Base-by-base conservation (phyloP, 1,284 basidiomycete genomes). In the Testicularia cyperi region DNA sequence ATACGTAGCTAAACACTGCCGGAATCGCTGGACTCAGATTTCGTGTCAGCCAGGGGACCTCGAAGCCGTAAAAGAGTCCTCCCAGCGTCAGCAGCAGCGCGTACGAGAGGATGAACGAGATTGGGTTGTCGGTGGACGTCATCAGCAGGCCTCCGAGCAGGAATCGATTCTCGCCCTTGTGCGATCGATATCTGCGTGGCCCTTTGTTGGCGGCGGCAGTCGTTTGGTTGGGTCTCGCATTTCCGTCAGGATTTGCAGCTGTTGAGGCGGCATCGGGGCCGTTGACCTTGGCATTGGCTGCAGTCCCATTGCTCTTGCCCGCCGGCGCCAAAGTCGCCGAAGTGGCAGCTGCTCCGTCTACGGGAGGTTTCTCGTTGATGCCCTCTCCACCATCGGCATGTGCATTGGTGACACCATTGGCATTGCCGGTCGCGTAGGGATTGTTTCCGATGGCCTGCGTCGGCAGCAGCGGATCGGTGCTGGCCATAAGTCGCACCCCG, bases 41-140 rank as follows among this genome's bases (percentile, higher is more conserved):
- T 20, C n/a, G 14, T 26, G 61, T 58, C 5, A 69, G 38, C 52
- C 52, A 76, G 12, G 42, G 43, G 8, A 65, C 67, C 38, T 70
- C 69, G 31, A 70, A 76, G 30, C 55, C 70, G 26, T 63, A 49
- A 43, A 70, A 76, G 4, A 75, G 52, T 0, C 60, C 66, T 7
- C 68, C 69, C 25, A 68, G 56, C 4, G 38, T 62, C 2, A 74
- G 36, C 18, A 72, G 37, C 0, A 73, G 27, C 3, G 43, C 24
- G 16, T 65, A 42, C 28, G 57, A 56, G 15, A 49, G 41, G 23
- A 74, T 16, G 21, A 75, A 70, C 10, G 66, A 48, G 9, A 67
- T 41, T 1, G 70, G 70, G 27, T 68, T 68, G 51, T 66, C 63
- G 45, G 44, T 40, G 1, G 68, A 65, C 3, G 66, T 72, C 54